A percentile compares a stretch with the other conserved stretches of the same genome.
Evolutionary conservation across 2,329 filamentous ascomycete species (phyloP).

Genomic region (Phialophora chinensis): DNA sequence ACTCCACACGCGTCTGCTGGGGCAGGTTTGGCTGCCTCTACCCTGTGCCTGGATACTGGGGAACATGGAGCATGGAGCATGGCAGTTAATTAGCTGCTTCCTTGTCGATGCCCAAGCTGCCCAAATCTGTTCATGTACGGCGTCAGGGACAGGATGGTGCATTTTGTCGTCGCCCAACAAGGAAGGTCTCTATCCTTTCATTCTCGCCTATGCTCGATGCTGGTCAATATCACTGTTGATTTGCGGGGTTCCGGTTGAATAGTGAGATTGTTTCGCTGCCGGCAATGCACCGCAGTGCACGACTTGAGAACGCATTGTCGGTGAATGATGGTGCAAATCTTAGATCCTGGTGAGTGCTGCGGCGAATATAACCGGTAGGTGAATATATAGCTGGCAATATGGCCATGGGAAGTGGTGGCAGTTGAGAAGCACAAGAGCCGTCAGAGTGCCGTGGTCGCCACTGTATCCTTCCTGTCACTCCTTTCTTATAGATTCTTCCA

Average conservation of each 20-base stretch:
- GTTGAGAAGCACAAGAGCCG: conserved; percentile 1
- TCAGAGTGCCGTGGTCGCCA: neutral
- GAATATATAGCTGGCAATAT: conserved; percentile 14
- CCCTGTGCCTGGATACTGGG: conserved; percentile 3
- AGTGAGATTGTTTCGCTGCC: conserved; percentile 18
- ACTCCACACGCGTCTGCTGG: neutral
- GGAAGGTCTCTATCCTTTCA: conserved; percentile 19
- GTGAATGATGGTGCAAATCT: conserved; percentile 13
- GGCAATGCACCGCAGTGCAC: neutral
- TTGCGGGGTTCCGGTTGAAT: conserved; percentile 30
- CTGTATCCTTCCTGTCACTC: conserved; percentile 3
- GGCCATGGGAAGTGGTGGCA: conserved; percentile 1
- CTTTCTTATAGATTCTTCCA: conserved; percentile 8
- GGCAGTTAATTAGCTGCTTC: conserved; percentile 7
- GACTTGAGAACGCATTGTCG: neutral
- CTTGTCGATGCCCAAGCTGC: neutral
- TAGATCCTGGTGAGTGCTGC: conserved; percentile 18
- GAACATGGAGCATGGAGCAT: conserved; percentile 2
- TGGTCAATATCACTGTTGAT: conserved; percentile 1
- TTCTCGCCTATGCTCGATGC: conserved; percentile 13
- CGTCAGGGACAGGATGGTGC: conserved; percentile 8
- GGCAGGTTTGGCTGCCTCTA: conserved; percentile 3
- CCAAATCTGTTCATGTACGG: conserved; percentile 3
- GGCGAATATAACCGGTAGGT: conserved; percentile 18
- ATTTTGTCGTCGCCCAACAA: conserved; percentile 19